Percentiles rank a stretch among this genome's conserved stretches.
These are phyloP conservation scores for Candida manassasensis DNA, from an alignment of 805 yeast genomes.

Conservation along the genomic window DNA sequence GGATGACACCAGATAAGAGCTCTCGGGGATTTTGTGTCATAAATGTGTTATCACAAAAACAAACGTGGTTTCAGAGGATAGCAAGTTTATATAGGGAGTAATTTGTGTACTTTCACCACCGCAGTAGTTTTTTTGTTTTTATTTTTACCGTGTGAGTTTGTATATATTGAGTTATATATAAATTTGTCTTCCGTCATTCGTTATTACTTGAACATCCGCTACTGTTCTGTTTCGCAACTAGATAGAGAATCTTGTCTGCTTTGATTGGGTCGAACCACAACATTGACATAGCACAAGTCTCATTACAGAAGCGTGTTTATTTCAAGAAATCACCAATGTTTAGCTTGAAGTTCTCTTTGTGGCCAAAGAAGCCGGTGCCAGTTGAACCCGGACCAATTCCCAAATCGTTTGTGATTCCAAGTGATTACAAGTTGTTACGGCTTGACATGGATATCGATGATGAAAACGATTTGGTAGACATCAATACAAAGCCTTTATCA, in stretches of 20 bases:
- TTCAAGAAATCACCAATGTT: background rate
- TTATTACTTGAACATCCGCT: no score
- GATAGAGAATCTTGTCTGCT: no score
- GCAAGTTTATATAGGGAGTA: background rate
- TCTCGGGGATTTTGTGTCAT: background rate
- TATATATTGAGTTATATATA: background rate
- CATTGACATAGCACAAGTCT: no score
- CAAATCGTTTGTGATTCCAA: slow-evolving; percentile 26
- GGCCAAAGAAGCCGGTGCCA: slow-evolving; percentile 1
- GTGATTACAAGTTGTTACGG: slow-evolving; percentile 23
- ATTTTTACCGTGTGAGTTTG: background rate
- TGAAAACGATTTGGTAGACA: slow-evolving; percentile 33
- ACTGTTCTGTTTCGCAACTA: no score
- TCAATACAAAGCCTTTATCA: slow-evolving; percentile 30
- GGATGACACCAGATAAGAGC: no score
- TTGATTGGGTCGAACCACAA: no score
- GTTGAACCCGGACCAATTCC: slow-evolving; percentile 16
- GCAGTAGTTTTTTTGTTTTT: background rate
- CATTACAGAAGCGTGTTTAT: no score
- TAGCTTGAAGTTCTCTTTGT: slow-evolving; percentile 9
- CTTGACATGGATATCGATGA: slow-evolving; percentile 30
- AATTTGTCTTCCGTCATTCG: no score
- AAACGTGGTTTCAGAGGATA: background rate
- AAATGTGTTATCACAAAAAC: background rate
- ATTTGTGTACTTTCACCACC: background rate